Conservation (phyloP, 75 land plant genomes). For the Cryptomeria japonica region DNA sequence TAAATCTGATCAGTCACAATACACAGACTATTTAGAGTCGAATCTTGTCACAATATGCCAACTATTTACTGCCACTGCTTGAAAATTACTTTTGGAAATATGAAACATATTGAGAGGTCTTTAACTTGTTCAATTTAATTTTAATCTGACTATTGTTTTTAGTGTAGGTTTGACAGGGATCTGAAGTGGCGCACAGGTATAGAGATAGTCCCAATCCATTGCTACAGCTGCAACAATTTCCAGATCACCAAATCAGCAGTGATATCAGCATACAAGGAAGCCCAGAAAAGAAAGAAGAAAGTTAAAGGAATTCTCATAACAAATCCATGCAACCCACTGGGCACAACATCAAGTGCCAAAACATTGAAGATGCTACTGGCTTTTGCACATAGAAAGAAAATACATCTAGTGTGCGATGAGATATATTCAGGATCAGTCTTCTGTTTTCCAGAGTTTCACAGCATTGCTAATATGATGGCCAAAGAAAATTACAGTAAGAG, state of each 20-base stretch:
- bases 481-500: not conserved
- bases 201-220: constrained; percentile 46
- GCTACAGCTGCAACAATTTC: constrained; percentile 35
- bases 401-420: constrained; percentile 76
- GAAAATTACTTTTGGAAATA: too few species aligned
- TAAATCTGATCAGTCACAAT: too few species aligned
- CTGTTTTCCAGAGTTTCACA: constrained; percentile 36
- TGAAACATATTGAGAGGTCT: too few species aligned
- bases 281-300: constrained; percentile 19
- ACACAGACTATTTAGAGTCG: too few species aligned
- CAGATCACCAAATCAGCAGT: constrained; percentile 28
- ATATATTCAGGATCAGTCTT: constrained; percentile 64
- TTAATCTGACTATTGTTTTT: not conserved
- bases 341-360: constrained; percentile 19
- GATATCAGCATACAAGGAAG: constrained; percentile 29
- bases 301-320: constrained; percentile 54
- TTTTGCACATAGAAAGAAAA: constrained; percentile 37
- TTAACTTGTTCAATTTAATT: too few species aligned
- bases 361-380: constrained; percentile 25
- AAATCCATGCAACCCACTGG: constrained; percentile 57
- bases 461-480: constrained; percentile 43
- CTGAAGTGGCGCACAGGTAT: constrained; percentile 59
- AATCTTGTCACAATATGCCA: too few species aligned
- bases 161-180: constrained; percentile 51
- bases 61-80: too few species aligned